Evolutionary conservation across 192 early-diverging fungal genomes (phyloP), one percentile per base, ranked within the genome.

Genomic region (Coemansia guatemalensis): DNA sequence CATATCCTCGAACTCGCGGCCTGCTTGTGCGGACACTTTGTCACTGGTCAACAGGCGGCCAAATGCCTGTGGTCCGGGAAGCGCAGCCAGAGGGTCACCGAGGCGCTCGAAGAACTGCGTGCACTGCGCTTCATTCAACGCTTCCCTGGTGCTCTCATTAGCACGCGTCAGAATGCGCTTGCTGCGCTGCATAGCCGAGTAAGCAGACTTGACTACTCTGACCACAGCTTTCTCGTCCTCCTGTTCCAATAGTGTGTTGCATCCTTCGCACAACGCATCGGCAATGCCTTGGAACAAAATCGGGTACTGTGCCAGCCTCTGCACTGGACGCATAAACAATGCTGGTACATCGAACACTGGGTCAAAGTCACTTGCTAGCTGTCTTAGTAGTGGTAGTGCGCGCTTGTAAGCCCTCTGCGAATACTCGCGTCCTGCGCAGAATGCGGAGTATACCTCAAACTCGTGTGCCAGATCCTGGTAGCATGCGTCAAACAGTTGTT

Each of bases 301-400:
- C 49, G 78, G 72, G 59, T 81, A 81, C 62, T 81, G 78, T 9
- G 78, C 78, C 41, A 81, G 62, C 8, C 78, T 64, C 68, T 81
- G 78, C 27, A 81, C 65, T 17, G 78, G 78, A 9, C 78, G 68
- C 65, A 81, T 74, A 30, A 81, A 62, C 57, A 81, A 56, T 47
- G 78, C 51, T n/a, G 65, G 62, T 5, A 71, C 58, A 54, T 81
- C 73, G 32, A 75, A 62, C 48, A 56, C 62, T 2, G 73, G 50
- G 27, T 75, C 73, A 5, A 65, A 52, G 4, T 33, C 59, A 41
- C 33, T 49, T 27, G 47, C 54, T 29, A 69, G 35, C 41, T 61
- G 68, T 58, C 33, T 41, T 29, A 67, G 56, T 26, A 58, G 30
- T 8, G 71, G 67, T 58, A 65, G 66, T 7, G 61, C 71, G 5